Evolutionary conservation across 2,329 filamentous ascomycete genomes (phyloP).

Genomic region (Scedosporium dehoogii): DNA sequence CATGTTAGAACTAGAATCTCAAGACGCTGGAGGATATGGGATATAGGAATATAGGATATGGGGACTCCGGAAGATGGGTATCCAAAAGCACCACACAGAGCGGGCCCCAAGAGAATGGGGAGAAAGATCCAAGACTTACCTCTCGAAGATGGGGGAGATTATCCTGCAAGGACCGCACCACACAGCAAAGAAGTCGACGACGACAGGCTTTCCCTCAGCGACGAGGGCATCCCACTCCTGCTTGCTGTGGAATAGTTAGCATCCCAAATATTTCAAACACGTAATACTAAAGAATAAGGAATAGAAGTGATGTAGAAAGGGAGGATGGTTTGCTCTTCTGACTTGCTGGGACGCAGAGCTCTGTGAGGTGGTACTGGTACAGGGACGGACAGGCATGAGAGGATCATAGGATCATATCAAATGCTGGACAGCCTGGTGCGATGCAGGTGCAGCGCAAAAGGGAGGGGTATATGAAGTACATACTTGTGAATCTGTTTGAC

Average conservation of each 20-base stretch:
- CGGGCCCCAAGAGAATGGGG: not conserved
- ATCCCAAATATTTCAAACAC: not conserved
- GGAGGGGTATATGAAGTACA: not conserved
- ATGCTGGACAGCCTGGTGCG: no score
- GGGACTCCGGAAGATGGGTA: not conserved
- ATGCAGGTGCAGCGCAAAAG: not conserved
- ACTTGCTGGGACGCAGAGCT: no score
- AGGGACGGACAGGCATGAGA: no score
- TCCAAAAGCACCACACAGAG: no score
- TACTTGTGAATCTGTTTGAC: slow-evolving; percentile 1
- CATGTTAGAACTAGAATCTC: not conserved
- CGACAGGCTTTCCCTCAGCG: slow-evolving; percentile 45
- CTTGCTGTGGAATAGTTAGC: slow-evolving; percentile 2
- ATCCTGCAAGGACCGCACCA: slow-evolving; percentile 97
- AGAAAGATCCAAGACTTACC: slow-evolving; percentile 10
- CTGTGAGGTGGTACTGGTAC: no score
- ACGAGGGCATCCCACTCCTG: slow-evolving; percentile 9
- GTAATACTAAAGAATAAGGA: not conserved
- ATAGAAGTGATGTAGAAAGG: not conserved
- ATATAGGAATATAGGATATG: not conserved
- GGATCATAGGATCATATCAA: no score
- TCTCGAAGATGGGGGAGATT: slow-evolving; percentile 62
- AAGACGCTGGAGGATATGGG: not conserved
- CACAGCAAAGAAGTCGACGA: slow-evolving; percentile 78
- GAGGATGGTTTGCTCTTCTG: not conserved